Base-by-base conservation (phyloP, 108 stramenopile species). In the Aurantiochytrium sp. region DNA sequence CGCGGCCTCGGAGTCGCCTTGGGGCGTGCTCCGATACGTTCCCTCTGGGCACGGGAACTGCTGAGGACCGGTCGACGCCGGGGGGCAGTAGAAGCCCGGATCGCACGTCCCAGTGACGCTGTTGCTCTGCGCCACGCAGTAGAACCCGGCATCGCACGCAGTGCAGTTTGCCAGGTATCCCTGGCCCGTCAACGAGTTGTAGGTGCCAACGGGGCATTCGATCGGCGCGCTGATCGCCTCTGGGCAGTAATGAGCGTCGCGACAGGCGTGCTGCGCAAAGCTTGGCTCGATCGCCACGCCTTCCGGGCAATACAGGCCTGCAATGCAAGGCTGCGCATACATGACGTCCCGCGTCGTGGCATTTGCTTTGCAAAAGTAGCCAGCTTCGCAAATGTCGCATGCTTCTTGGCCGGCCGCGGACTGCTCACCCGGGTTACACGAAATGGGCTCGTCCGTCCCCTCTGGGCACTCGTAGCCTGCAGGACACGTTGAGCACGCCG, bases 71-170 rank as follows among this genome's bases (percentile, higher is more conserved):
- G 86, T 87, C 21, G 89, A 90, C 30, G 89, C 89, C 8, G 87
- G 87, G n/a, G 92, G 92, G 54, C 93, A 93, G 53, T 89, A 93
- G 91, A 91, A 86, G 4, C 93, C 93, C 2, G 91, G 88, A 8
- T 50, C 37, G 37, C 92, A 93, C 36, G 31, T n/a, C 5, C 91
- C 89, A 1, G 91, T 54, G 30, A 45, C 12, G 3, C 3, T 37
- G 54, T 55, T 90, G 27, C 55, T 55, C 15, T 30, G 86, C 32
- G 37, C 54, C 37, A 87, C 31, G 6, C 91, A 86, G 86, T 93
- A 92, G 42, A 55, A 92, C 0, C 92, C 92, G 30, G 88, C 89
- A 22, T 55, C 54, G 15, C 92, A 68, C 8, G 30, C 52, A 5
- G 30, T 39, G 68, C 92, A 93, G 54, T 91, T 90, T 1, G 27